These are phyloP conservation scores for Sanghuangporus baumii DNA, from an alignment of 1,284 basidiomycete species.

Conservation along the genomic window DNA sequence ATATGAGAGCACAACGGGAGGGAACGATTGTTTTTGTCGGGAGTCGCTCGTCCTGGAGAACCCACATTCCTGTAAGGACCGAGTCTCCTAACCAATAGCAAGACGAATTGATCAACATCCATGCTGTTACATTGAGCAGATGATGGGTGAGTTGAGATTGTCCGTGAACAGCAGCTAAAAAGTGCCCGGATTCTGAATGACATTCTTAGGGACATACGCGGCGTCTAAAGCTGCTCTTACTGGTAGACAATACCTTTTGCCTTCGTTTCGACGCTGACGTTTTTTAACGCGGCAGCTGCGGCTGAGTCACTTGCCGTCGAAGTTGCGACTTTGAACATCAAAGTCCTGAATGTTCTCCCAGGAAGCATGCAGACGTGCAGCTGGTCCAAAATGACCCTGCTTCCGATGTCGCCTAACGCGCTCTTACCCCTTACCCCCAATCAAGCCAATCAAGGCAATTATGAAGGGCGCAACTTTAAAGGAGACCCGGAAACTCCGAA, in stretches of 20 bases:
- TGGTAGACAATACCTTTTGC: not conserved
- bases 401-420: slow-evolving; percentile 9
- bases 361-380: slow-evolving; percentile 19
- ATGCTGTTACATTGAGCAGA: not conserved
- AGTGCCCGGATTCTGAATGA: not conserved
- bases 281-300: slow-evolving; percentile 13
- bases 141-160: slow-evolving; percentile 8
- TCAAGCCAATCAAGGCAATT: not conserved
- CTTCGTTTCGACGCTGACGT: not conserved
- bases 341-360: slow-evolving; percentile 18
- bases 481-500: not conserved
- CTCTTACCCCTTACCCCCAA: not conserved
- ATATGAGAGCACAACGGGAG: slow-evolving; percentile 30
- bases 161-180: not conserved
- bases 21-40: slow-evolving; percentile 34
- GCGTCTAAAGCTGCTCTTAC: slow-evolving; percentile 21
- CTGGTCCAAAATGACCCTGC: slow-evolving; percentile 15
- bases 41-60: slow-evolving; percentile 15
- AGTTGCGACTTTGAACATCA: slow-evolving; percentile 18
- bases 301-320: slow-evolving; percentile 19
- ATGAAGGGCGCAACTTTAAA: not conserved
- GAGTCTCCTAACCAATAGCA: not conserved
- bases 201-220: slow-evolving; percentile 17
- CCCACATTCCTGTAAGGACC: slow-evolving; percentile 13
- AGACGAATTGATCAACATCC: not conserved